These are phyloP conservation scores for Orbilia ellipsospora DNA, from an alignment of 2,329 filamentous ascomycete species.

Conservation along the genomic window DNA sequence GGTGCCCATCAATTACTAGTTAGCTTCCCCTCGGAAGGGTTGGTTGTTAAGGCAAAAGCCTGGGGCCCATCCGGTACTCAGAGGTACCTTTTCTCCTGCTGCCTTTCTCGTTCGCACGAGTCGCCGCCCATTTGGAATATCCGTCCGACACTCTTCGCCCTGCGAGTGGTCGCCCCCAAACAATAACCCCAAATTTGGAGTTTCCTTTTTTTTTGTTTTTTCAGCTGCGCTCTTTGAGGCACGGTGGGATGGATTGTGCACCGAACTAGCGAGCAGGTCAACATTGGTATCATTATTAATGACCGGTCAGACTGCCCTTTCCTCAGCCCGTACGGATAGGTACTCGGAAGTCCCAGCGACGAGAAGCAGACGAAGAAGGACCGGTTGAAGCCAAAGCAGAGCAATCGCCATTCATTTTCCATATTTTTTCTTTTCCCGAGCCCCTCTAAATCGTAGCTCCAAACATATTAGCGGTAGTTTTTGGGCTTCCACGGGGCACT, in stretches of 20 bases:
- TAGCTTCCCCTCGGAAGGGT: neutral
- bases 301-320: constrained; percentile 47
- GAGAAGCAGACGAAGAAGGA: constrained; percentile 9
- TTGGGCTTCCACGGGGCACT: no score
- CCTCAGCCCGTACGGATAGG: constrained; percentile 12
- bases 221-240: constrained; percentile 53
- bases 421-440: constrained; percentile 22
- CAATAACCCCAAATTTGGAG: constrained; percentile 27
- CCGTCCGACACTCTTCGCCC: constrained; percentile 47
- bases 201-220: constrained; percentile 40
- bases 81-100: constrained; percentile 49
- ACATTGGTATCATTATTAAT: constrained; percentile 53
- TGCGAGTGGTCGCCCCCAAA: constrained; percentile 49
- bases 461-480: constrained; percentile 21
- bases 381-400: constrained; percentile 21
- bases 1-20: neutral
- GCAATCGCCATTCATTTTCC: constrained; percentile 35
- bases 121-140: constrained; percentile 56
- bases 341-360: neutral
- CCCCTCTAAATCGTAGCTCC: constrained; percentile 11
- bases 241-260: constrained; percentile 4
- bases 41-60: constrained; percentile 40
- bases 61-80: constrained; percentile 37
- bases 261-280: constrained; percentile 45
- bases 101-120: constrained; percentile 45